Evolutionary conservation across 768 basidiomycete genomes (phyloP).

Genomic region (Phlebiopsis gigantea): DNA sequence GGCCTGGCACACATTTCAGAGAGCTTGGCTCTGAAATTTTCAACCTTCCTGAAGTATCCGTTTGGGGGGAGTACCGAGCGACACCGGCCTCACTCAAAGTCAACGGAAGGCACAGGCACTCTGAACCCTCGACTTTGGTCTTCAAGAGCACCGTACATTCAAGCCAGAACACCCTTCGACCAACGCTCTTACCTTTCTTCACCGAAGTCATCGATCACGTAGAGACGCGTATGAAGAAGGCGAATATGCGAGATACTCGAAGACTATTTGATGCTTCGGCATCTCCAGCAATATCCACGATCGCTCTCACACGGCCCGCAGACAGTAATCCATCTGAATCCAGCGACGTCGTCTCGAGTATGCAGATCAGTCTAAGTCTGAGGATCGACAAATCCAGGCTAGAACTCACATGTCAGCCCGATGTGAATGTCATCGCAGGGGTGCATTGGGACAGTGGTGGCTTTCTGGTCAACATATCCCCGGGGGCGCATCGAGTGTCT

Average conservation of each 20-base stretch:
- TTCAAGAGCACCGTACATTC: conserved; percentile 89
- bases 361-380: conserved; percentile 80
- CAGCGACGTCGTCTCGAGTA: conserved; percentile 33
- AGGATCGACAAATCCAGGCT: conserved; percentile 89
- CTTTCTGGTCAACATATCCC: conserved; percentile 73
- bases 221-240: conserved; percentile 63
- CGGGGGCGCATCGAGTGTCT: conserved; percentile 63
- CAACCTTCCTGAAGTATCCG: conserved; percentile 70
- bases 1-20: conserved; percentile 51
- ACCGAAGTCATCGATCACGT: conserved; percentile 67
- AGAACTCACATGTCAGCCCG: conserved; percentile 82
- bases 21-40: conserved; percentile 57
- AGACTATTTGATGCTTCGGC: neutral
- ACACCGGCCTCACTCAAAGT: conserved; percentile 40
- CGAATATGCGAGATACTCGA: conserved; percentile 27
- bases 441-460: conserved; percentile 94
- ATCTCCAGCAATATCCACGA: neutral
- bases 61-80: conserved; percentile 79
- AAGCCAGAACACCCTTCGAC: conserved; percentile 79
- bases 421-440: conserved; percentile 87
- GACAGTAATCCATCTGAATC: neutral
- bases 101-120: conserved; percentile 17
- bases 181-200: conserved; percentile 81
- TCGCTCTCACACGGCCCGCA: neutral
- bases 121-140: conserved; percentile 57